Evolutionary conservation across 73 alveolate genomes (phyloP), one percentile per base, ranked within the genome.

Genomic region (Stentor coeruleus): DNA sequence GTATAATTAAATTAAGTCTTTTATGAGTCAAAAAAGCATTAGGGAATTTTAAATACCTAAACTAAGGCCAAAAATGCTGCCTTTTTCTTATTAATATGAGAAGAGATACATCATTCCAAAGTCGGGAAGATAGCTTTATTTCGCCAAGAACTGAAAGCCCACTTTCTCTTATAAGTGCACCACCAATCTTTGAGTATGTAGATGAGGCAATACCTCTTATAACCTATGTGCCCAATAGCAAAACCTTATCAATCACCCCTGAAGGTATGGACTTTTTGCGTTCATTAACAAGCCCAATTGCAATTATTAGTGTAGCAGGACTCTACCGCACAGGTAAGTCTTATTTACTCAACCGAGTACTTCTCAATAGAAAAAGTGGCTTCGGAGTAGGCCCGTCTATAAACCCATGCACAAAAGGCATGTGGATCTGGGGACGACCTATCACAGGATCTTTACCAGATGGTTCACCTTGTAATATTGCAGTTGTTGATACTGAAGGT

Each of bases 351-450:
- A 95, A 95, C 89, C 59, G 97, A 72, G 88, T 95, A 86, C 86
- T 95, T 74, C 90, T 95, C 59, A 89, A 95, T 75, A 76, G 92
- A 89, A 84, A 90, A 66, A 84, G 88, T 76, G 99, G 99, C 31
- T 95, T 85, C 84, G 97, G 97, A 57, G 97, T 74, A 15, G 93
- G 89, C 85, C 97, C 87, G 41, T 81, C 88, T n/a, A 87, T 86
- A 33, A 86, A 86, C 82, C 96, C 98, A n/a, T 96, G 99, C 79
- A 97, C 99, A n/a, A 95, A 95, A 86, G 99, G 99, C 1, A 77
- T 97, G 0, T 97, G 99, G 99, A 95, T 97, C 15, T 97, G 99
- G 99, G 99, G 99, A 31, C 93, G 92, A 37, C 98, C 99, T 2
- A 88, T 96, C 14, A 82, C 87, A 28, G 91, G 91, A 3, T 38